Evolutionary conservation across 2,329 filamentous ascomycete genomes (phyloP).

Genomic region (Thermothelomyces thermophilus): DNA sequence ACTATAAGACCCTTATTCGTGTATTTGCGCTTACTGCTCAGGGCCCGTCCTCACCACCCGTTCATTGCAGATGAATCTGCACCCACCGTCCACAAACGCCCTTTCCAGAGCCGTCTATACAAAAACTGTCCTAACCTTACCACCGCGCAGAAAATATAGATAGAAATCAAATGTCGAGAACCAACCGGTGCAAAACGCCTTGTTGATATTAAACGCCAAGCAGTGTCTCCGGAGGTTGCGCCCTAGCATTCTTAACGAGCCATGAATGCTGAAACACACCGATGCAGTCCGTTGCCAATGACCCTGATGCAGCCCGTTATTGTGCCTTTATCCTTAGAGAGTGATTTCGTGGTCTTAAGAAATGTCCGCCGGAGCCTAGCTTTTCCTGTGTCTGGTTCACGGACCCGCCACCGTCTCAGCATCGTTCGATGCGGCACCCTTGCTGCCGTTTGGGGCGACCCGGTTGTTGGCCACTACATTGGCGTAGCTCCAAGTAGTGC

Average conservation of each 20-base stretch:
- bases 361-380: not conserved
- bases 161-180: not conserved
- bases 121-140: constrained; percentile 4
- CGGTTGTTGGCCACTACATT: constrained; percentile 24
- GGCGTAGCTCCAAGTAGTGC: constrained; percentile 37
- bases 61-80: not conserved
- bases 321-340: not conserved
- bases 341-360: no score
- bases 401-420: constrained; percentile 19
- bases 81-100: not conserved
- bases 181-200: not conserved
- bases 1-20: not conserved
- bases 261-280: not conserved
- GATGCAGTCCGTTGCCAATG: constrained; percentile 9
- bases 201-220: constrained; percentile 10
- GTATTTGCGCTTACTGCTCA: not conserved
- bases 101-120: constrained; percentile 3
- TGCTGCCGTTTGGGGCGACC: constrained; percentile 13
- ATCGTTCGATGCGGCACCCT: constrained; percentile 4
- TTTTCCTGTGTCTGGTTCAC: constrained; percentile 5
- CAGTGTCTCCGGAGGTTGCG: not conserved
- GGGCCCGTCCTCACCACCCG: not conserved
- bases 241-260: not conserved
- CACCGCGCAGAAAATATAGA: not conserved
- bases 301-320: constrained; percentile 10